Conservation (phyloP, 2,329 filamentous ascomycete genomes). For the Colletotrichum karsti region DNA sequence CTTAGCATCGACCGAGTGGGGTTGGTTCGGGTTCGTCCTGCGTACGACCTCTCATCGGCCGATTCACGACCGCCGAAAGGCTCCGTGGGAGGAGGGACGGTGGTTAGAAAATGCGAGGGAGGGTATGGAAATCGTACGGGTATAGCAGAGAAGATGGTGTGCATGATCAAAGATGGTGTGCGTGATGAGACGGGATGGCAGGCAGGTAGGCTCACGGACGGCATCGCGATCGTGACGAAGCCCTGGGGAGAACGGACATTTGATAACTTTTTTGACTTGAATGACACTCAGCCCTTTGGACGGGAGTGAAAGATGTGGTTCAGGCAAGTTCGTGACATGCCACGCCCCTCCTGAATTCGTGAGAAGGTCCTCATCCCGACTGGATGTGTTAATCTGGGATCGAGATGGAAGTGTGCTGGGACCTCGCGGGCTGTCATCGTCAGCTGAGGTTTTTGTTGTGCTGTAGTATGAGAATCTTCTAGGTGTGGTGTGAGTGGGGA, state of each 20-base stretch:
- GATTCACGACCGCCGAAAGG: not conserved
- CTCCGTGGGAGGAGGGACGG: not conserved
- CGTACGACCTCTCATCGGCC: not conserved
- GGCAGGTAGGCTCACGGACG: not conserved
- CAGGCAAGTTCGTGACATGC: too few species aligned
- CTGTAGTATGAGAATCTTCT: not conserved
- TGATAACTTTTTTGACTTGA: not conserved
- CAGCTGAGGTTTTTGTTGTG: not conserved
- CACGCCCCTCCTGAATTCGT: not conserved
- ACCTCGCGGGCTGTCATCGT: too few species aligned
- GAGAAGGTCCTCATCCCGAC: too few species aligned
- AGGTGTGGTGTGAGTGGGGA: not conserved
- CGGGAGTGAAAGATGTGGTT: too few species aligned
- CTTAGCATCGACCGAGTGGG: not conserved
- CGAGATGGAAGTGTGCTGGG: constrained; percentile 14
- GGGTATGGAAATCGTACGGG: not conserved
- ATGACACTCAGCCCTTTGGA: too few species aligned
- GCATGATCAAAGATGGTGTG: constrained; percentile 16
- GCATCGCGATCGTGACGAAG: not conserved
- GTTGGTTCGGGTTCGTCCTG: not conserved
- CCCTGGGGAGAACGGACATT: not conserved
- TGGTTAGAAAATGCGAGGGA: not conserved
- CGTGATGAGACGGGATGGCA: constrained; percentile 3
- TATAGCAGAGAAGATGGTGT: not conserved
- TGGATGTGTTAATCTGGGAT: not conserved